Base-by-base conservation (phyloP, 2,329 filamentous ascomycete genomes). In the Colletotrichum theobromicola region DNA sequence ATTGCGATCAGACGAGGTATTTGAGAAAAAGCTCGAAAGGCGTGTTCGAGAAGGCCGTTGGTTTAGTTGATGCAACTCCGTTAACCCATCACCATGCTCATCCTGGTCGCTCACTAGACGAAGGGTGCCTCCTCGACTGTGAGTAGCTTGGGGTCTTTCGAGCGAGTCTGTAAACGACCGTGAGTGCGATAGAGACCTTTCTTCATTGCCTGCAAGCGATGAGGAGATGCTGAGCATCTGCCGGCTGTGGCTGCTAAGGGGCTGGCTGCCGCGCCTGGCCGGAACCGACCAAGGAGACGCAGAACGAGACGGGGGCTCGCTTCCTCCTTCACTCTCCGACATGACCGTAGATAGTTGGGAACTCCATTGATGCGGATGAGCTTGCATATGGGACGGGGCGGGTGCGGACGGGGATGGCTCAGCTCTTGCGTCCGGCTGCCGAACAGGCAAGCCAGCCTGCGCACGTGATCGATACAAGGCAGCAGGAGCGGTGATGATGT, bases 31-130 rank as follows among this genome's bases (percentile, higher is more conserved):
- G 16, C 86, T 85, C 3, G 87, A 87, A n/a, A 92, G 81, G 30
- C 87, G 87, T 10, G 85, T 86, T 53, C 90, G 86, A 0, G 91
- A 93, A 13, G 90, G 86, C 26, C 89, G 87, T 63, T 87, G 84
- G 21, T 87, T 85, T 28, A 90, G 83, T 26, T 88, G 83, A 42
- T 90, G 86, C 63, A 93, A 84, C 72, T 93, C 91, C 7, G 90
- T 89, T 28, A 93, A 84, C 2, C 90, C 90, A 78, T 93, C 92
- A 5, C 91, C 91, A 77, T 93, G 85, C 79, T 93, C 92, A 76
- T 93, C 91, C 73, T 90, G 87, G 75, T 93, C 87, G 24, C 87
- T 87, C 53, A 93, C 84, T 34, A 88, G 84, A 57, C 86, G 87
- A 9, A 81, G 77, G 30, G 84, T 84, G 77, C 85, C 77, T 53